phyloP scores from a whole-genome alignment of 2,329 filamentous ascomycete species.

The Elsinoe perseae region DNA sequence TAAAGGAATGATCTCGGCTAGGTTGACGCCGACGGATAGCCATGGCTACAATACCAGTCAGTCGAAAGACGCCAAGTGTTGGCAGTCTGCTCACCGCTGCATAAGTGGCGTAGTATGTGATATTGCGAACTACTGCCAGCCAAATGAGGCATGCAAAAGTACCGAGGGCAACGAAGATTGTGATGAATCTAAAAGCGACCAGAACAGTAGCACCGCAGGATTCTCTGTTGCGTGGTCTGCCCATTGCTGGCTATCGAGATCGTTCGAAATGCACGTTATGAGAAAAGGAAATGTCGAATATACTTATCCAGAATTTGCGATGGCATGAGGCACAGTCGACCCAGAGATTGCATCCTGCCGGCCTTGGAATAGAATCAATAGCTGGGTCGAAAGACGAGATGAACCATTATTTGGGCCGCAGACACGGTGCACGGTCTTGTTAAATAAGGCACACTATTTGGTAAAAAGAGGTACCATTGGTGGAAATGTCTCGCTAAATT shows the following conservation, averaged over 20 bases:
- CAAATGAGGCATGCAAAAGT: not conserved
- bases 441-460: not conserved
- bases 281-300: not conserved
- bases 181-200: not conserved
- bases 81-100: not conserved
- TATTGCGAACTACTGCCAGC: not conserved
- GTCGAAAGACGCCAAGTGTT: not conserved
- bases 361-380: not conserved
- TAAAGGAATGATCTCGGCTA: not conserved
- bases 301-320: not conserved
- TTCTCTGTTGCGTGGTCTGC: not conserved
- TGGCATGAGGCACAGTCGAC: not conserved
- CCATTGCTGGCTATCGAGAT: not conserved
- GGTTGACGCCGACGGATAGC: not conserved
- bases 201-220: not conserved
- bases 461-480: not conserved
- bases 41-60: not conserved
- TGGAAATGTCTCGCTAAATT: not conserved
- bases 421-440: not conserved
- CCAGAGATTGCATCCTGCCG: not conserved
- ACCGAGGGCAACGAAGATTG: not conserved
- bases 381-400: not conserved
- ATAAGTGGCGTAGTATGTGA: constrained; percentile 1
- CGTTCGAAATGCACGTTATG: not conserved
- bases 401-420: not conserved